These are phyloP conservation scores for Capronia epimyces DNA, from an alignment of 2,329 filamentous ascomycete species.

Conservation along the genomic window DNA sequence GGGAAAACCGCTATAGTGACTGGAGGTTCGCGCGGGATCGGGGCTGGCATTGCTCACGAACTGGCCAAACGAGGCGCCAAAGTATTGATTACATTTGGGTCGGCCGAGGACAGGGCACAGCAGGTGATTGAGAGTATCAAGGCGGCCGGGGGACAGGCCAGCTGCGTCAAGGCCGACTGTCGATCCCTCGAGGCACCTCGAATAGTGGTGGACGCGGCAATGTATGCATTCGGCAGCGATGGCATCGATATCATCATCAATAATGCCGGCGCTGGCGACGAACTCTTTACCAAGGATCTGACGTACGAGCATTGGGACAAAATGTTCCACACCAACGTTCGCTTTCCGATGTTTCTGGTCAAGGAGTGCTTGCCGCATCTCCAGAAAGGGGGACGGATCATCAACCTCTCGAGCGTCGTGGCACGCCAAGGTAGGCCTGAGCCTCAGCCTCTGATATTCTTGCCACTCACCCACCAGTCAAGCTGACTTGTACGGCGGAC, in stretches of 20 bases:
- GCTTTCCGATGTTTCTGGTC: constrained; percentile 20
- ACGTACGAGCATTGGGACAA: constrained; percentile 5
- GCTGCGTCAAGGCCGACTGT: not conserved
- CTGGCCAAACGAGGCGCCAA: constrained; percentile 36
- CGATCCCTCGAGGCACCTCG: too few relatives aligned
- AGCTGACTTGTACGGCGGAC: not conserved
- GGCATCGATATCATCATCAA: constrained; percentile 14
- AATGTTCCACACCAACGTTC: constrained; percentile 1
- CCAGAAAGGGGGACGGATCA: constrained; percentile 19
- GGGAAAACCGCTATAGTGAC: constrained; percentile 43
- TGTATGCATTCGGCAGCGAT: not conserved
- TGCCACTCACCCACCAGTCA: too few relatives aligned
- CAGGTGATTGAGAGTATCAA: constrained; percentile 22
- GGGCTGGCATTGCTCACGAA: constrained; percentile 44
- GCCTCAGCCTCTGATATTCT: too few relatives aligned
- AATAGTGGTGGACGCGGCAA: too few relatives aligned
- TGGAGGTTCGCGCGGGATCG: constrained; percentile 47
- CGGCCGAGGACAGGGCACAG: constrained; percentile 36
- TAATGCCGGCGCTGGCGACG: constrained; percentile 4
- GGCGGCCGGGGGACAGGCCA: constrained; percentile 31
- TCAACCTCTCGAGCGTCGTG: constrained; percentile 27
- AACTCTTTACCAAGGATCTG: not conserved
- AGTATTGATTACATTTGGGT: constrained; percentile 41
- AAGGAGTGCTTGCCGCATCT: constrained; percentile 22
- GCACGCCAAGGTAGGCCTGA: constrained; percentile 4